Evolutionary conservation across 805 yeast species (phyloP), one percentile per base, ranked within the genome.

Genomic region (Ogataea nitratoaversa): DNA sequence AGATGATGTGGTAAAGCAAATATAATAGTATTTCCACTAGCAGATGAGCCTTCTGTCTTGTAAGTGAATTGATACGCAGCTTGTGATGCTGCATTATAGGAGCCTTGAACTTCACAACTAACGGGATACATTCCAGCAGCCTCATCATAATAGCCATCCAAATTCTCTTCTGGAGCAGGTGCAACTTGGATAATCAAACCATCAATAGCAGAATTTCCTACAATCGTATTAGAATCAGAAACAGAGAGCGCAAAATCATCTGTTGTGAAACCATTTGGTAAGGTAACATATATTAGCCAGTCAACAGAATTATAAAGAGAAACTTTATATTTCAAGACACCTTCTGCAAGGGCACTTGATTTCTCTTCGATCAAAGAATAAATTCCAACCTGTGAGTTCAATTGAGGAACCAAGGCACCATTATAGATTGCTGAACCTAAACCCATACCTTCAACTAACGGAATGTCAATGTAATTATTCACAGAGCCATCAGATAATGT

Each of bases 81-180:
- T 71, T 56, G 12, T 8, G 53, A 54, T 2, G 61, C 43, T 7
- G 63, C 70, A 31, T 57, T 52, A 4, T 68, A 66, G 12, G 62
- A 46, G 8, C 75, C 77, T 2, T 63, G 39, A 4, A 79, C 47
- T 0, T 66, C 45, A 18, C 53, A 57, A 13, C 40, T 39, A 6
- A 42, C 27, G 11, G 76, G 75, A 49, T 79, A 84, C 56, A 69
- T 67, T 40, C 91, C 91, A 33, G 90, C 88, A 20, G 84, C 77
- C 37, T 66, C 54, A 56, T 80, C 87, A 53, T 78, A 78, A 50
- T 62, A 71, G 19, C 66, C 57, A 23, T 73, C 81, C 25, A 56
- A 50, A 34, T 58, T 43, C 8, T 46, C 39, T 11, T 30, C 56
- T 20, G 78, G 70, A 14, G 75, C 70, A 18, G 62, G 60, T 5